A percentile compares a stretch with the other conserved stretches of the same genome.
phyloP scores from a whole-genome alignment of 2,329 filamentous ascomycete genomes.

The Aspergillus novoparasiticus region DNA sequence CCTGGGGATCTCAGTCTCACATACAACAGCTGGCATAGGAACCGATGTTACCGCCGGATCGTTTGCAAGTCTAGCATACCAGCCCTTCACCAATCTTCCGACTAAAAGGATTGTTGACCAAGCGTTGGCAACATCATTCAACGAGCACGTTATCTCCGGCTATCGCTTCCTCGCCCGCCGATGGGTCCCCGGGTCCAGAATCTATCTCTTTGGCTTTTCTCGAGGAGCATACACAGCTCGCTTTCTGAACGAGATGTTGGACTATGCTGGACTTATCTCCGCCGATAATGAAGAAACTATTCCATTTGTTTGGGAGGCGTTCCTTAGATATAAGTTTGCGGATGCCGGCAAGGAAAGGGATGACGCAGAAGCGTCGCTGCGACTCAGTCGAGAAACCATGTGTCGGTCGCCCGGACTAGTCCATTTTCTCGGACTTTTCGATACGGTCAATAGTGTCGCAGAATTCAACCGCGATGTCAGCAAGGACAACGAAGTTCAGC shows the following conservation, averaged over 20 bases:
- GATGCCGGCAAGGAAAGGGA: conserved; percentile 7
- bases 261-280: conserved; percentile 21
- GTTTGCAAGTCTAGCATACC: conserved; percentile 15
- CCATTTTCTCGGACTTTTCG: conserved; percentile 30
- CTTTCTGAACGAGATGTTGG: conserved; percentile 27
- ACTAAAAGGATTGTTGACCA: conserved; percentile 16
- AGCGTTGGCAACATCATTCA: conserved; percentile 21
- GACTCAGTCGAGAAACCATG: conserved; percentile 18
- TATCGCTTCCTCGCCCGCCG: conserved; percentile 25
- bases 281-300: conserved; percentile 26
- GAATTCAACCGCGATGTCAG: conserved; percentile 21
- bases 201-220: conserved; percentile 29
- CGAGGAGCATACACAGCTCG: conserved; percentile 29
- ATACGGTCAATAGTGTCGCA: conserved; percentile 29
- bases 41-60: conserved; percentile 16
- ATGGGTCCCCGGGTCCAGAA: conserved; percentile 17
- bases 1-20: not conserved
- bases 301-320: conserved; percentile 22
- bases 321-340: conserved; percentile 19
- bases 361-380: conserved; percentile 10
- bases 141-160: conserved; percentile 23
- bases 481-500: conserved; percentile 11
- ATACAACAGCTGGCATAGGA: conserved; percentile 21
- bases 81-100: conserved; percentile 13
- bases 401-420: conserved; percentile 20